A percentile compares a stretch with the other conserved stretches of the same genome.
These are phyloP conservation scores for Torrubiellomyces zombiae DNA, from an alignment of 2,329 filamentous ascomycete genomes.

Conservation along the genomic window DNA sequence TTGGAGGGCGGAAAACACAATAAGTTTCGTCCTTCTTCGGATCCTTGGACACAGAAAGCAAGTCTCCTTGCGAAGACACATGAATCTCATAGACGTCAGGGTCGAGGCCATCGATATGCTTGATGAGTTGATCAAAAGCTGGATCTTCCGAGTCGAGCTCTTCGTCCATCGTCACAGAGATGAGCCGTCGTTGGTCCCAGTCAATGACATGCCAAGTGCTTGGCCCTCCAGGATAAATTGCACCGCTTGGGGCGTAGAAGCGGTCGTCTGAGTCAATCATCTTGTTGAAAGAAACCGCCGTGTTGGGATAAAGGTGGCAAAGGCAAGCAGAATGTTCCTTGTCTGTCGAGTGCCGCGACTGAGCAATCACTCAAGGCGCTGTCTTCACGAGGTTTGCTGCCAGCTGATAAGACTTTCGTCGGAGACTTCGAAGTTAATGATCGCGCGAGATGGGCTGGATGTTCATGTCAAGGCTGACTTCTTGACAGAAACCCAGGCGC, in stretches of 20 bases:
- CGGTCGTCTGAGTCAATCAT: constrained; percentile 10
- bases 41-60: constrained; percentile 8
- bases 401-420: no score
- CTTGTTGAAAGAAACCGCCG: no score
- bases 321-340: constrained; percentile 2
- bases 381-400: no score
- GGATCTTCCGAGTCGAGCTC: constrained; percentile 6
- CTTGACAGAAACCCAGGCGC: no score
- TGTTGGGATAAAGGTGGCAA: neutral
- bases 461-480: no score
- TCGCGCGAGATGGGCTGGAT: no score
- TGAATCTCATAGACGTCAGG: constrained; percentile 8
- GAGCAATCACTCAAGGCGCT: no score
- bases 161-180: constrained; percentile 14
- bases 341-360: no score
- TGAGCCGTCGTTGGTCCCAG: constrained; percentile 12
- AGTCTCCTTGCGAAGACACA: constrained; percentile 8
- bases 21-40: constrained; percentile 11
- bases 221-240: constrained; percentile 1
- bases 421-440: no score
- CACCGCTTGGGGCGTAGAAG: constrained; percentile 8
- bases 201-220: constrained; percentile 9
- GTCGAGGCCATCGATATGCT: constrained; percentile 7
- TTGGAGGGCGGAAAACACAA: constrained; percentile 10
- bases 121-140: constrained; percentile 10